Evolutionary conservation across 805 yeast genomes (phyloP).

Genomic region (Yarrowia yakushimensis): DNA sequence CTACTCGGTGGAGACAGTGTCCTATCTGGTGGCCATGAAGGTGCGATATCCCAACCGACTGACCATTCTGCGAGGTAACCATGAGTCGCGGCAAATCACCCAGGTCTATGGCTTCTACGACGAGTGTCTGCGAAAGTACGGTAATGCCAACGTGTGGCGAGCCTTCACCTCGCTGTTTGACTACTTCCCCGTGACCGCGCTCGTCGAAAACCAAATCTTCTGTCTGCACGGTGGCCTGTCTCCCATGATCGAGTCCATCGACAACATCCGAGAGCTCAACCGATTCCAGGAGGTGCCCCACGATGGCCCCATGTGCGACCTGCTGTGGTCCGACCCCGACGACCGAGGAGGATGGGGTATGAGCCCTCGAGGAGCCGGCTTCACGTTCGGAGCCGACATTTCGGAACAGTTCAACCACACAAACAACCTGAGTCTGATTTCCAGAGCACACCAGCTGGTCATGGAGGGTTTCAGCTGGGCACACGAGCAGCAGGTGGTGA

Average conservation of each 20-base stretch:
- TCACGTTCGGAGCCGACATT: conserved; percentile 96
- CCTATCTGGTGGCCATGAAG: conserved; percentile 89
- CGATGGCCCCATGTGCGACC: conserved; percentile 97
- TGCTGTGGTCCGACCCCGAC: conserved; percentile 96
- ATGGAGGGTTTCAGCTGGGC: conserved; percentile 98
- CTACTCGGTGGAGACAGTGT: conserved; percentile 88
- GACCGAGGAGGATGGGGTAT: conserved; percentile 99
- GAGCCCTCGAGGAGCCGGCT: conserved; percentile 98
- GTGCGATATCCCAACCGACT: conserved; percentile 89
- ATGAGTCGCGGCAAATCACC: conserved; percentile 93
- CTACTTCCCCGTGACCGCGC: conserved; percentile 92
- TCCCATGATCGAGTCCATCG: conserved; percentile 94
- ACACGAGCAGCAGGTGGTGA: conserved; percentile 89
- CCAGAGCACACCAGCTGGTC: conserved; percentile 95
- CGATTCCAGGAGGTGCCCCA: conserved; percentile 97
- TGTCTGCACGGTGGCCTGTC: conserved; percentile 97
- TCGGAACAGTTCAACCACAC: conserved; percentile 94
- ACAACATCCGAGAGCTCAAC: conserved; percentile 87
- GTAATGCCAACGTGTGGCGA: conserved; percentile 92
- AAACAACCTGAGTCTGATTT: conserved; percentile 79
- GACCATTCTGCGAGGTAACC: conserved; percentile 92
- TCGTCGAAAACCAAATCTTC: conserved; percentile 88
- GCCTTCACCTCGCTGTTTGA: conserved; percentile 90
- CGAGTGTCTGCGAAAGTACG: conserved; percentile 92
- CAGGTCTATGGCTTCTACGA: conserved; percentile 97